Evolutionary conservation across 176 grass and related monocot genomes (phyloP).

Genomic region (sorghum (Sorghum bicolor)): Sorghum_bicolor_NCBIv3 NC_012870.2:71707501-71708000

Average conservation of each 20-base stretch:
- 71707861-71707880: background rate
- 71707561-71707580: background rate
- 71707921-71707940: slow-evolving; percentile 8
- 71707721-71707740: background rate
- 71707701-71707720: background rate
- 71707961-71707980: background rate
- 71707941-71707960: background rate
- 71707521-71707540: slow-evolving; percentile 20
- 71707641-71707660: background rate
- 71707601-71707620: background rate
- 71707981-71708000: background rate
- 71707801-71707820: background rate
- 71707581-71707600: background rate
- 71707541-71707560: background rate
- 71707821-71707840: background rate
- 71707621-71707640: slow-evolving; percentile 10
- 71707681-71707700: background rate
- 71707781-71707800: background rate
- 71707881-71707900: slow-evolving; percentile 15
- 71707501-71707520: slow-evolving; percentile 37
- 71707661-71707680: slow-evolving; percentile 4
- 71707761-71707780: background rate
- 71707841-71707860: background rate
- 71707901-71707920: slow-evolving; percentile 1
- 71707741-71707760: background rate